phyloP scores from a whole-genome alignment of 768 basidiomycete genomes.

The Pisolithus orientalis region DNA sequence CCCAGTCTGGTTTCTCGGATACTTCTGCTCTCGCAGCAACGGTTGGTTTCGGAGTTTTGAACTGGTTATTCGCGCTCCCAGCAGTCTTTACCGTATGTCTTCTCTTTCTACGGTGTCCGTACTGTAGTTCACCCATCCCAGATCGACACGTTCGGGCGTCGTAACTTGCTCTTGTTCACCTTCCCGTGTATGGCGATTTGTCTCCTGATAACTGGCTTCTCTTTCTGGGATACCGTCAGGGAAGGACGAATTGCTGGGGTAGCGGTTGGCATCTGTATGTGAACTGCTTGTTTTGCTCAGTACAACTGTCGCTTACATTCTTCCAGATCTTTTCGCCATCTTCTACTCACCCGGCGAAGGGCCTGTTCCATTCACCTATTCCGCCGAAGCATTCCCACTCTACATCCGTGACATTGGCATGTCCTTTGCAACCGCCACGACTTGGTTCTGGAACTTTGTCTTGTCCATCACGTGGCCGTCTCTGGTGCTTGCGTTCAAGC shows the following conservation, averaged over 20 bases:
- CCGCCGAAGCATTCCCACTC: slow-evolving; percentile 87
- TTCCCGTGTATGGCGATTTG: slow-evolving; percentile 81
- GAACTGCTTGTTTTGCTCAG: too few relatives aligned
- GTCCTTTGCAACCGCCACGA: slow-evolving; percentile 59
- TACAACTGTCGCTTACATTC: slow-evolving; percentile 4
- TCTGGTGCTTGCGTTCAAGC: slow-evolving; percentile 54
- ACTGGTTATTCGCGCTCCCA: slow-evolving; percentile 39
- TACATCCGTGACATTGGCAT: slow-evolving; percentile 52
- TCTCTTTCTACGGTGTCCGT: slow-evolving; percentile 19
- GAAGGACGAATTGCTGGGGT: slow-evolving; percentile 41
- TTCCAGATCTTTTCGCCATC: slow-evolving; percentile 43
- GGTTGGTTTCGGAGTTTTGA: slow-evolving; percentile 61
- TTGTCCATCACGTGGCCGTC: slow-evolving; percentile 69
- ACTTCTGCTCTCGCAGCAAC: slow-evolving; percentile 57
- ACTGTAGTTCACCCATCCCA: slow-evolving; percentile 20
- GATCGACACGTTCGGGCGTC: slow-evolving; percentile 73
- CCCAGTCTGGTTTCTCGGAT: slow-evolving; percentile 46
- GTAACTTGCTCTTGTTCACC: slow-evolving; percentile 68
- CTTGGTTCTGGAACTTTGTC: slow-evolving; percentile 60
- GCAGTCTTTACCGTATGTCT: slow-evolving; percentile 45
- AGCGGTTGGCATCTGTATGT: slow-evolving; percentile 42
- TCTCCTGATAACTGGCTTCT: slow-evolving; percentile 70
- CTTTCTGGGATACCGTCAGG: slow-evolving; percentile 44
- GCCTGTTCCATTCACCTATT: slow-evolving; percentile 87
- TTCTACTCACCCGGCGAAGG: slow-evolving; percentile 86